A percentile compares a stretch with the other conserved stretches of the same genome.
Evolutionary conservation across 441 rosid species (phyloP).

Genomic region (Biscutella laevigata): DNA sequence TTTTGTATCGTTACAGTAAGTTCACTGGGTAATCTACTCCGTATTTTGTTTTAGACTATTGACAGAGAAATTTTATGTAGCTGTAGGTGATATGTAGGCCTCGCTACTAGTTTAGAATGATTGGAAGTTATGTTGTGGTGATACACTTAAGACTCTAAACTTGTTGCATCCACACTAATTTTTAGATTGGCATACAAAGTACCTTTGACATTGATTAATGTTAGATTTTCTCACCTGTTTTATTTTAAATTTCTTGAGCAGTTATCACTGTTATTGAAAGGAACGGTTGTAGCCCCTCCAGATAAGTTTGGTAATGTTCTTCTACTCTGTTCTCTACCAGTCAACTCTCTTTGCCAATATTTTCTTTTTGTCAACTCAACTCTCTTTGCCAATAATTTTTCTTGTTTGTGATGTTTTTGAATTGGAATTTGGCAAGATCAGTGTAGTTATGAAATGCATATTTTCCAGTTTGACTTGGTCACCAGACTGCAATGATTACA

Average conservation of each 20-base stretch:
- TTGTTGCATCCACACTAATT: background rate
- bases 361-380: no score
- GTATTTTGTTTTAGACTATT: background rate
- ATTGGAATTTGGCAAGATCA: background rate
- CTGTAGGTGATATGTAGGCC: background rate
- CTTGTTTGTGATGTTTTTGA: background rate
- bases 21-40: background rate
- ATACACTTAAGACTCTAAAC: background rate
- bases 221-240: slow-evolving; percentile 18
- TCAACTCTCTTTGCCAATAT: background rate
- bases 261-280: slow-evolving; percentile 85
- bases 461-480: background rate
- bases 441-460: slow-evolving; percentile 3
- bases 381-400: no score
- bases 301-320: slow-evolving; percentile 83
- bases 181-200: background rate
- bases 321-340: slow-evolving; percentile 1
- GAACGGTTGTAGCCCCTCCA: slow-evolving; percentile 97
- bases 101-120: background rate
- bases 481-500: slow-evolving; percentile 1
- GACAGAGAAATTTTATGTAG: background rate
- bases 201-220: slow-evolving; percentile 1
- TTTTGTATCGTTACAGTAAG: background rate
- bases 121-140: background rate
- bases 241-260: slow-evolving; percentile 25